Percentiles rank a stretch among this genome's conserved stretches.
phyloP scores from a whole-genome alignment of 2,329 filamentous ascomycete species.

The Tolypocladium tundrense region DNA sequence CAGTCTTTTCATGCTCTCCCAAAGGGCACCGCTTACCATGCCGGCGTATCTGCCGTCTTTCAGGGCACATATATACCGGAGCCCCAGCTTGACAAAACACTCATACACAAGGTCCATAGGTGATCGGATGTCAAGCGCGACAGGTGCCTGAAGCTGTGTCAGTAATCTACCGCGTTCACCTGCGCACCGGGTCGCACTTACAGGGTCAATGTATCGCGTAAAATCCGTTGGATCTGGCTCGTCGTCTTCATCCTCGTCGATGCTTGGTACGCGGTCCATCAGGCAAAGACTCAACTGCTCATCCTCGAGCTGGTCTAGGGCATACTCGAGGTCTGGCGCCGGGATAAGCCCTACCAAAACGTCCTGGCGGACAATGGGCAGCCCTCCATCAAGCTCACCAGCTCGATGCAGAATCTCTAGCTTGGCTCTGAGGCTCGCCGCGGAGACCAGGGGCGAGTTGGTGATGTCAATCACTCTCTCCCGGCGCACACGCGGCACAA shows the following conservation, averaged over 20 bases:
- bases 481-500: conserved; percentile 64
- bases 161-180: conserved; percentile 1
- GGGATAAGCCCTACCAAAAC: conserved; percentile 85
- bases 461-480: conserved; percentile 85
- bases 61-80: conserved; percentile 86
- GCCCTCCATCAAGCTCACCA: conserved; percentile 83
- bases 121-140: conserved; percentile 77
- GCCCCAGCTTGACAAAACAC: conserved; percentile 85
- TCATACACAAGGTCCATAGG: conserved; percentile 96
- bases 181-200: conserved; percentile 27
- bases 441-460: conserved; percentile 67
- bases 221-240: conserved; percentile 68
- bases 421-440: conserved; percentile 66
- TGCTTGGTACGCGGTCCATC: conserved; percentile 61
- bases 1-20: not conserved
- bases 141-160: conserved; percentile 51
- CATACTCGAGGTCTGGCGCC: conserved; percentile 86
- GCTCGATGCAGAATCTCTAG: conserved; percentile 72
- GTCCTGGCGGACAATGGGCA: conserved; percentile 73
- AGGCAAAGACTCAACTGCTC: conserved; percentile 67
- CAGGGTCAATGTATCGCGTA: conserved; percentile 81
- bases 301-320: conserved; percentile 72
- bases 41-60: conserved; percentile 78
- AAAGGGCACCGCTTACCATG: conserved; percentile 49
- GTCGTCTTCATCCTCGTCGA: conserved; percentile 53